A percentile compares a stretch with the other conserved stretches of the same genome.
Evolutionary conservation across 163 green algal genomes (phyloP).

Genomic region (Dunaliella salina): DNA sequence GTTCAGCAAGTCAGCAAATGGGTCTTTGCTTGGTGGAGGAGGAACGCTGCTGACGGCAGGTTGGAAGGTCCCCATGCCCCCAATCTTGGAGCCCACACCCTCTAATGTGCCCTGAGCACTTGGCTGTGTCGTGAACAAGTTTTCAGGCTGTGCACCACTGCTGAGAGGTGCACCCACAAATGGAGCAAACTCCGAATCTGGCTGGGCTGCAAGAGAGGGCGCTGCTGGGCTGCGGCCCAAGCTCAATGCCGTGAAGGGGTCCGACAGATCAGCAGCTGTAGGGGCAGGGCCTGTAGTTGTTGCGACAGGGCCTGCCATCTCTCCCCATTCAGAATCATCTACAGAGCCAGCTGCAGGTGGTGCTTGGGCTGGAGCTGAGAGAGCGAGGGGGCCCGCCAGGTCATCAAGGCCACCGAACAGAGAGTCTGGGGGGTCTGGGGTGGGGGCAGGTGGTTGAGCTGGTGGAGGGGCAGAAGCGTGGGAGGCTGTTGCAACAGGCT

Average conservation of each 20-base stretch:
- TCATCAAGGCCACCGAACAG: background rate
- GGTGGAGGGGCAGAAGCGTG: background rate
- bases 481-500: background rate
- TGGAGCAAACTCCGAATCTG: background rate
- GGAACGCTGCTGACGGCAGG: too few species aligned
- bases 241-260: background rate
- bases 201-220: background rate
- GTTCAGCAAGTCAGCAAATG: too few species aligned
- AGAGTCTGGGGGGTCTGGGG: background rate
- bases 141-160: too few species aligned
- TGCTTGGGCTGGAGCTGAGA: background rate
- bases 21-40: too few species aligned
- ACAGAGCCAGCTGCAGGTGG: too few species aligned
- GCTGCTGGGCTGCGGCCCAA: background rate
- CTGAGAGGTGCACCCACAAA: background rate
- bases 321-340: background rate
- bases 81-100: too few species aligned
- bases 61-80: too few species aligned
- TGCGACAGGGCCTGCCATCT: background rate
- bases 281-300: background rate
- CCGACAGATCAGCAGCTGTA: background rate
- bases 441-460: background rate
- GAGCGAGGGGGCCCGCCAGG: background rate
- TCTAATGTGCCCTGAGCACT: too few species aligned
- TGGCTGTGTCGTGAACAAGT: too few species aligned